phyloP scores from a whole-genome alignment of 768 basidiomycete genomes.

The Serendipita sp. region DNA sequence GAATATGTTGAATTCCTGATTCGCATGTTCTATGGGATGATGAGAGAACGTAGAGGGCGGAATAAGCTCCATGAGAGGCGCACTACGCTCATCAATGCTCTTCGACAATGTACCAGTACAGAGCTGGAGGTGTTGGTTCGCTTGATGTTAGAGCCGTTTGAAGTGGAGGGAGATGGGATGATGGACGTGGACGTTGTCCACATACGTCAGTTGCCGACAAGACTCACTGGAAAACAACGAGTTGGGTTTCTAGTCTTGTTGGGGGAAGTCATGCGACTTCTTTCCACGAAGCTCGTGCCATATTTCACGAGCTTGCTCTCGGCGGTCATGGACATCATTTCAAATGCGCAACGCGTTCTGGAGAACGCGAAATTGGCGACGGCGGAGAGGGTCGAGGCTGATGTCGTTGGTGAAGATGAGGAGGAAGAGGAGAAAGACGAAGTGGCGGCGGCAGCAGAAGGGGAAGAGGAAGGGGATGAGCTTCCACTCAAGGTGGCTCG shows the following conservation, averaged over 20 bases:
- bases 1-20: constrained; percentile 57
- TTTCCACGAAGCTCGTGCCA: constrained; percentile 52
- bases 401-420: constrained; percentile 22
- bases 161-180: constrained; percentile 16
- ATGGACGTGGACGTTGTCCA: constrained; percentile 17
- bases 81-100: constrained; percentile 54
- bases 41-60: constrained; percentile 66
- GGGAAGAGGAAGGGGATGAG: constrained; percentile 11
- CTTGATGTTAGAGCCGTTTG: constrained; percentile 70
- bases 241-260: constrained; percentile 74
- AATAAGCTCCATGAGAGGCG: constrained; percentile 50
- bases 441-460: constrained; percentile 21
- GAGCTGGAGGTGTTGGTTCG: constrained; percentile 70
- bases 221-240: constrained; percentile 40
- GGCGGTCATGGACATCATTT: constrained; percentile 48
- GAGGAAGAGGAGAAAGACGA: constrained; percentile 24
- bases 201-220: constrained; percentile 21
- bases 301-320: constrained; percentile 68
- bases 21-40: constrained; percentile 71
- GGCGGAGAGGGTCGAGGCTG: too few relatives aligned
- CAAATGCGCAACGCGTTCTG: constrained; percentile 37
- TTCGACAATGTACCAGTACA: constrained; percentile 52
- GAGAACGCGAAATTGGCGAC: neutral
- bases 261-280: constrained; percentile 65
- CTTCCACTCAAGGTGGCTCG: constrained; percentile 32